These are phyloP conservation scores for Stromatinia cepivora DNA, from an alignment of 2,329 filamentous ascomycete species.

Conservation along the genomic window DNA sequence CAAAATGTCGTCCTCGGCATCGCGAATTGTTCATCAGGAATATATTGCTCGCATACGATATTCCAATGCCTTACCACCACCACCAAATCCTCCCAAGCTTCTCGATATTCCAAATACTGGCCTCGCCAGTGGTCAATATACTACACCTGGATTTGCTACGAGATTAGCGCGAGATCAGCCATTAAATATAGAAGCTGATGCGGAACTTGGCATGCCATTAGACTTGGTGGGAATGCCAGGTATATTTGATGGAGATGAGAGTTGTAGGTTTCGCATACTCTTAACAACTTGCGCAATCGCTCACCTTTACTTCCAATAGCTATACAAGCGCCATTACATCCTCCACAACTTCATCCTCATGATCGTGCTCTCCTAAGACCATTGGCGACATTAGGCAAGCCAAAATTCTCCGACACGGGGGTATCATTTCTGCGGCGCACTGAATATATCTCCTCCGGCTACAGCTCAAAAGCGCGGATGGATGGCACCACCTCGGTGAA, in stretches of 20 bases:
- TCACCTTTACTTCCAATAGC: conserved; percentile 51
- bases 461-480: conserved; percentile 50
- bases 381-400: conserved; percentile 81
- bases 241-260: conserved; percentile 92
- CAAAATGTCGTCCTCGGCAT: conserved; percentile 38
- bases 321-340: conserved; percentile 74
- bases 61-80: conserved; percentile 91
- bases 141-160: conserved; percentile 85
- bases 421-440: conserved; percentile 95
- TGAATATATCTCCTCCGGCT: conserved; percentile 78
- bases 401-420: conserved; percentile 70
- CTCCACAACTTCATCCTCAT: conserved; percentile 73
- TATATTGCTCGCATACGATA: conserved; percentile 96
- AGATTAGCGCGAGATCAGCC: conserved; percentile 88
- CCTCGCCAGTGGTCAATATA: conserved; percentile 82
- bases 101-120: conserved; percentile 96
- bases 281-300: conserved; percentile 25
- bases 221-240: conserved; percentile 93
- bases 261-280: conserved; percentile 61
- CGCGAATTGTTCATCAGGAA: conserved; percentile 74
- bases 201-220: conserved; percentile 95
- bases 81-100: conserved; percentile 91
- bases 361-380: conserved; percentile 83
- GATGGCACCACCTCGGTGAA: conserved; percentile 54
- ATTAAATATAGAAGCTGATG: conserved; percentile 94